Percentiles rank a stretch among this genome's conserved stretches.
These are phyloP conservation scores for Corrigiola litoralis DNA, from an alignment of 179 eudicot species.

Conservation along the genomic window DNA sequence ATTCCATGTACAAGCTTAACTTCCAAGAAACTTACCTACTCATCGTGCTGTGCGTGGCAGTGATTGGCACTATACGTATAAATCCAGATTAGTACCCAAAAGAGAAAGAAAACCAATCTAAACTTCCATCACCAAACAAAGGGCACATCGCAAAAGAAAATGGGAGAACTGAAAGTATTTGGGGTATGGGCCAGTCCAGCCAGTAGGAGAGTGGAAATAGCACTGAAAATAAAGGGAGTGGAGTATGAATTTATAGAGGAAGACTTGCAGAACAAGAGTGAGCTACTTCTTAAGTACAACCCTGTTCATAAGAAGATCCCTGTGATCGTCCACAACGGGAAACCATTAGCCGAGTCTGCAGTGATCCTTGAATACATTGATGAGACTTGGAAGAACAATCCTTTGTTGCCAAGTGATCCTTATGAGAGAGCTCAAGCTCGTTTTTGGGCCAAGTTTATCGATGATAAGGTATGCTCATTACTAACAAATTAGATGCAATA, in stretches of 20 bases:
- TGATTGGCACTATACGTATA: too few relatives aligned
- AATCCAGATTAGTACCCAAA: too few relatives aligned
- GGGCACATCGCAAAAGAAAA: not conserved
- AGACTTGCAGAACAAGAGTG: slow-evolving; percentile 14
- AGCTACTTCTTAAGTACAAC: slow-evolving; percentile 15
- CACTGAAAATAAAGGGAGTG: slow-evolving; percentile 13
- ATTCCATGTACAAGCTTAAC: too few relatives aligned
- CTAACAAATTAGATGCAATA: not conserved
- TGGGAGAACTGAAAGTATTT: slow-evolving; percentile 17
- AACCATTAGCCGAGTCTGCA: slow-evolving; percentile 16
- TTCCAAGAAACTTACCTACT: too few relatives aligned
- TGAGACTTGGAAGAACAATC: slow-evolving; percentile 14
- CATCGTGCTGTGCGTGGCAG: too few relatives aligned
- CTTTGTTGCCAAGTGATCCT: slow-evolving; percentile 17
- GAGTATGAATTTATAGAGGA: slow-evolving; percentile 12
- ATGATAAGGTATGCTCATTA: slow-evolving; percentile 11
- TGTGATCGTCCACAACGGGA: slow-evolving; percentile 11
- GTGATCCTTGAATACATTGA: slow-evolving; percentile 27
- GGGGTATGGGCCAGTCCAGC: slow-evolving; percentile 17
- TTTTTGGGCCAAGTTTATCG: slow-evolving; percentile 22
- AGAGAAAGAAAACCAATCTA: too few relatives aligned
- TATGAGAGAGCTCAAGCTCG: slow-evolving; percentile 20
- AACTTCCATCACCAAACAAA: too few relatives aligned
- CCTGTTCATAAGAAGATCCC: slow-evolving; percentile 12
- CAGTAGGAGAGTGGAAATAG: slow-evolving; percentile 18